Base-by-base conservation (phyloP, 208 protist genomes). In the Phytomonas sp. region DNA sequence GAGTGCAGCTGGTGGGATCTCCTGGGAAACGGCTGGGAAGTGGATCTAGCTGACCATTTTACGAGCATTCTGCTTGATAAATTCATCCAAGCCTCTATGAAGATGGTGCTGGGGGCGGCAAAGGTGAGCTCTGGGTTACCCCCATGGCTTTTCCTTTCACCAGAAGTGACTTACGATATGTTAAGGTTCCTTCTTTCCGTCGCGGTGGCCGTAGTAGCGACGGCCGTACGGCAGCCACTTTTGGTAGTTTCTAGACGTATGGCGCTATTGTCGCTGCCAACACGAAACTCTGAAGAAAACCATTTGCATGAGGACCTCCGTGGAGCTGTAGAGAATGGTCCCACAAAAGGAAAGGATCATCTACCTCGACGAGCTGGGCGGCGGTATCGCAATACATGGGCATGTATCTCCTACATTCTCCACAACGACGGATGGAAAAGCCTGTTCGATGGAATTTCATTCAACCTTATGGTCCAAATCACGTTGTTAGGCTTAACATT, bases 371-470 rank as follows among this genome's bases (percentile, higher is more conserved):
- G 40, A 49, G 14, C 16, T 34, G 62, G 29, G 62, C 62, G 14
- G 62, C 62, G 62, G 29, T 66, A 66, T 11, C 23, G 62, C 2
- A 66, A 11, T 30, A 40, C 8, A 30, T 66, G 62, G 62, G 62
- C 3, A 49, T 49, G 40, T 49, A 12, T 49, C 2, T 19, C 40
- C 40, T 49, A 49, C 14, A 49, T 49, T 49, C 40, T 49, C 40
- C 40, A 49, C 12, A 49, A 49, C 40, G 40, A 49, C 10, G 40
- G 40, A 49, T 49, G 40, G 40, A 49, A 12, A 19, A 49, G 40
- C 40, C 12, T 49, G 2, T 49, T 49, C 40, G 40, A 49, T 49
- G 40, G 40, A 49, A 49, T 49, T 49, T 49, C 40, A 49, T 49
- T 49, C 40, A 49, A 49, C 40, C 40, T 49, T 10, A 49, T 49